These are phyloP conservation scores for Suhomyces maxii DNA, from an alignment of 1,139 yeast genomes.

Conservation along the genomic window DNA sequence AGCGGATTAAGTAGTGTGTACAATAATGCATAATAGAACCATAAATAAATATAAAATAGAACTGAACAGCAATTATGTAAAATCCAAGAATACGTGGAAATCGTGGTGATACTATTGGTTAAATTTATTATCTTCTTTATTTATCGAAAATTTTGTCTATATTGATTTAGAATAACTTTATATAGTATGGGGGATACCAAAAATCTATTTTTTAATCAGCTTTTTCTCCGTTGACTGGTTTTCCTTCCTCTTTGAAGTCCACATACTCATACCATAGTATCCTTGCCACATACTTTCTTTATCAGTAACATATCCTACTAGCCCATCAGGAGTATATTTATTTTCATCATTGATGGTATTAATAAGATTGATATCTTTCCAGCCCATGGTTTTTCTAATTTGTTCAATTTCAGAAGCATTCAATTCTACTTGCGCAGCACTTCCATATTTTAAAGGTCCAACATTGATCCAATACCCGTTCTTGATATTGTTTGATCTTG, in stretches of 20 bases:
- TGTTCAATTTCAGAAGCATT: constrained; percentile 60
- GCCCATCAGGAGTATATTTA: constrained; percentile 15
- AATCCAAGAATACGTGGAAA: too few species aligned
- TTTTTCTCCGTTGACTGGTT: background rate
- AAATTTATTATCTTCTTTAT: too few species aligned
- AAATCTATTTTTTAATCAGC: background rate
- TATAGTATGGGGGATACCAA: too few species aligned
- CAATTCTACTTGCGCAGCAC: constrained; percentile 77
- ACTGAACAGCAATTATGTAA: too few species aligned
- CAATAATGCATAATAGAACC: background rate
- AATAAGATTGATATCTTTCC: constrained; percentile 53
- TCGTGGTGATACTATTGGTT: too few species aligned
- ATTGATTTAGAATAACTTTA: too few species aligned
- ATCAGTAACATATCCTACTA: constrained; percentile 61
- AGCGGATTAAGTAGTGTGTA: background rate
- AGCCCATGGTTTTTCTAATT: constrained; percentile 58
- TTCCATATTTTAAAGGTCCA: constrained; percentile 88
- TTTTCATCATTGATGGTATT: constrained; percentile 31
- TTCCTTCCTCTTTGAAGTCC: constrained; percentile 34
- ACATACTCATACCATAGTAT: constrained; percentile 63
- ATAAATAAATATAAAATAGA: too few species aligned
- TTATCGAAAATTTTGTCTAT: too few species aligned
- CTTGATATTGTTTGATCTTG: constrained; percentile 20
- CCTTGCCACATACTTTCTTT: constrained; percentile 72
- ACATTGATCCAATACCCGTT: constrained; percentile 74